Base-by-base conservation (phyloP, 2,329 filamentous ascomycete species). In the Aspergillus costaricaensis region DNA sequence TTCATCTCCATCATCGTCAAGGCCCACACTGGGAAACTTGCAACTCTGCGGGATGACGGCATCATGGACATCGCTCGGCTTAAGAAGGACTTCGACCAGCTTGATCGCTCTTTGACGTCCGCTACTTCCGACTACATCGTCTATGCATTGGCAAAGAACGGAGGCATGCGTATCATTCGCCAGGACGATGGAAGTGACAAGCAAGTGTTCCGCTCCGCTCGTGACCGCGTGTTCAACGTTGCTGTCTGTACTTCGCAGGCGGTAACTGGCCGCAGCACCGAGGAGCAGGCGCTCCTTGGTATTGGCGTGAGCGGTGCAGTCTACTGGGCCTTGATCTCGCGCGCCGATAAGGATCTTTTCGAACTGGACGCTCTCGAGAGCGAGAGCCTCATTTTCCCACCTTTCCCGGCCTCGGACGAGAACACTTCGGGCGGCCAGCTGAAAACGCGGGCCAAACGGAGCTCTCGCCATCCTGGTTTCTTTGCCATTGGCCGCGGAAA, bases 11-110 rank as follows among this genome's bases (percentile, higher is more conserved):
- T 99, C 72, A 88, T 86, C 12, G 85, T 98, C 68, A 78, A 78
- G 55, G 64, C 73, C 19, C 64, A 69, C 55, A 52, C 70, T 41
- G 68, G 67, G 76, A 83, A 71, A 73, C 77, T 78, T 82, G 86
- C 73, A 81, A 86, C 60, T 75, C 82, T 98, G 75, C 88, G 89
- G 39, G 87, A 91, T 59, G 90, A 94, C 66, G 85, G 89, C 47
- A 88, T 96, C 69, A 91, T 96, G 82, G 92, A 96, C 68, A 95
- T 99, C 72, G 94, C 95, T 55, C 87, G 92, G 60, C 83, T 98
- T 65, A 96, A 96, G 83, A 98, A 98, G 80, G 92, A 96, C 5
- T 98, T 98, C 70, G 95, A 99, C 72, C 95, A 98, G 79, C 89
- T 97, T 63, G 95, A 99, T 73, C 91, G 96, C 66, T 96, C 93